Evolutionary conservation across 352 stramenopile genomes (phyloP).

Genomic region (Phytophthora aleatoria): DNA sequence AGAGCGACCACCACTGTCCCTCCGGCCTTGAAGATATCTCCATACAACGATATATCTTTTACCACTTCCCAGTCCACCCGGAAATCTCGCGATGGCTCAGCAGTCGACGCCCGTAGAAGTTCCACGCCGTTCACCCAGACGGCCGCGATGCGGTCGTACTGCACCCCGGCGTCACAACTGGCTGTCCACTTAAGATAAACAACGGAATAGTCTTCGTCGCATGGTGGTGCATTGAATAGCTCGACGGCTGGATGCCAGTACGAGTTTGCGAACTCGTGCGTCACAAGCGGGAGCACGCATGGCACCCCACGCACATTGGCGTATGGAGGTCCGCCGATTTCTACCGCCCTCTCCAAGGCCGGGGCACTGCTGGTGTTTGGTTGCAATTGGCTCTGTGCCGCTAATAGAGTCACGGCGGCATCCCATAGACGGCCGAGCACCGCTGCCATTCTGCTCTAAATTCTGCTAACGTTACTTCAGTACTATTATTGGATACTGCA

Average conservation of each 20-base stretch:
- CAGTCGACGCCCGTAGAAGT: constrained; percentile 74
- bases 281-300: constrained; percentile 52
- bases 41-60: constrained; percentile 75
- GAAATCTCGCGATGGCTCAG: constrained; percentile 53
- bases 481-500: neutral
- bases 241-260: constrained; percentile 60
- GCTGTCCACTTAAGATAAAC: constrained; percentile 64
- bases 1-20: constrained; percentile 63
- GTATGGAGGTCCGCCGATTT: constrained; percentile 48
- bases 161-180: constrained; percentile 46
- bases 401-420: constrained; percentile 36
- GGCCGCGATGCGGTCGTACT: constrained; percentile 77
- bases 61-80: constrained; percentile 61
- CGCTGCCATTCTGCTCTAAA: constrained; percentile 10
- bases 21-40: constrained; percentile 46
- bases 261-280: constrained; percentile 61
- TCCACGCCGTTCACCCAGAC: constrained; percentile 78
- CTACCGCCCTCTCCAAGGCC: constrained; percentile 36
- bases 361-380: neutral
- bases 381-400: constrained; percentile 40
- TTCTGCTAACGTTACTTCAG: neutral
- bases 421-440: constrained; percentile 26
- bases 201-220: constrained; percentile 49
- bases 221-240: constrained; percentile 46
- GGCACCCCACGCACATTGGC: constrained; percentile 43